Percentiles rank a stretch among this genome's conserved stretches.
phyloP scores from a whole-genome alignment of 73 alveolate species.

The Urostyla sp. region DNA sequence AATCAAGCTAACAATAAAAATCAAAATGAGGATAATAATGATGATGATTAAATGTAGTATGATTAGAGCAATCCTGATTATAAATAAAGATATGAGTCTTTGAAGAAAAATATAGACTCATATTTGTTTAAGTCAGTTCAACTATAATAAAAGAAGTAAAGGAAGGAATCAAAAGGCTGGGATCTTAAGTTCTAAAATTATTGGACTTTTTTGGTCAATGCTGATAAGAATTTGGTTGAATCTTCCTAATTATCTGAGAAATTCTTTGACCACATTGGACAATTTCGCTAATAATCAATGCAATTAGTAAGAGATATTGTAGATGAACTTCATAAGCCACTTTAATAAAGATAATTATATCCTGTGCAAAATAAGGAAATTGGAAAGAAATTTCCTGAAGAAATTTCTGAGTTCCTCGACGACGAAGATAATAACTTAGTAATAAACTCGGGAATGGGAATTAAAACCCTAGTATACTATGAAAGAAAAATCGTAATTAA shows the following conservation, averaged over 20 bases:
- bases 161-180: conserved; percentile 70
- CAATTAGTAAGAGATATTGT: conserved; percentile 50
- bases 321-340: conserved; percentile 55
- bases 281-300: conserved; percentile 34
- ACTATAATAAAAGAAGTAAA: conserved; percentile 31
- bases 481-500: conserved; percentile 50
- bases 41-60: conserved; percentile 34
- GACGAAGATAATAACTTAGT: conserved; percentile 46
- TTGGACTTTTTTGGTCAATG: conserved; percentile 61
- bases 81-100: conserved; percentile 8
- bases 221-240: conserved; percentile 56
- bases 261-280: conserved; percentile 69
- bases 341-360: conserved; percentile 21
- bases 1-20: not conserved
- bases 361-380: too few relatives aligned
- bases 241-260: conserved; percentile 51
- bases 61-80: conserved; percentile 21
- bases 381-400: conserved; percentile 28
- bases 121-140: conserved; percentile 26
- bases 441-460: too few relatives aligned
- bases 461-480: conserved; percentile 21
- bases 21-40: not conserved
- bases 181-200: conserved; percentile 71
- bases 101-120: conserved; percentile 6
- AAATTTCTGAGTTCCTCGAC: conserved; percentile 29